phyloP scores from a whole-genome alignment of 139 green algal species.

The Haematococcus lacustris region DNA sequence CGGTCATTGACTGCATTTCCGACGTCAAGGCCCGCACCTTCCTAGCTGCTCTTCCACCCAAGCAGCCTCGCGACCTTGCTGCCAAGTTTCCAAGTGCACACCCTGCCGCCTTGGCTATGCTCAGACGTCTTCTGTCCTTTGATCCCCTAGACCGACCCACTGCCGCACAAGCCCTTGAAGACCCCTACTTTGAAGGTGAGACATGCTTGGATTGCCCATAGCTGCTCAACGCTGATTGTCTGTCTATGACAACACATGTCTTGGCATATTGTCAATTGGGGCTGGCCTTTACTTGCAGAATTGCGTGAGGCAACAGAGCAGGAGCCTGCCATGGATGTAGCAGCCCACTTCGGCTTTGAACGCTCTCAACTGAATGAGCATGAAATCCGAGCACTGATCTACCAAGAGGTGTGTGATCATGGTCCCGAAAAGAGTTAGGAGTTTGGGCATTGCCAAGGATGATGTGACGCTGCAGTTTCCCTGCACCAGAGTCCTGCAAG shows the following conservation, averaged over 20 bases:
- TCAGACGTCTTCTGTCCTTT: conserved; percentile 65
- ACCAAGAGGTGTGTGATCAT: conserved; percentile 21
- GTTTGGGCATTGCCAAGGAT: not conserved
- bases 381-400: conserved; percentile 28
- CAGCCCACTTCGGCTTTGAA: conserved; percentile 27
- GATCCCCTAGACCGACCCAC: conserved; percentile 66
- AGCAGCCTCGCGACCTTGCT: conserved; percentile 4
- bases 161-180: conserved; percentile 49
- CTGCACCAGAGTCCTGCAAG: not conserved
- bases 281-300: conserved; percentile 22
- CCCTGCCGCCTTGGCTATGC: conserved; percentile 31
- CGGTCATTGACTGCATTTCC: conserved; percentile 6
- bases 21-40: conserved; percentile 19
- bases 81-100: conserved; percentile 43
- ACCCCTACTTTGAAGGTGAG: conserved; percentile 60
- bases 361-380: conserved; percentile 10
- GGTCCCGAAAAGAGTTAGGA: too few relatives aligned
- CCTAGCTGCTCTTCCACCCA: conserved; percentile 15
- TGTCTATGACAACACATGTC: too few relatives aligned
- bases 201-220: too few relatives aligned
- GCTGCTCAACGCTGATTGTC: not conserved
- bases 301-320: conserved; percentile 10
- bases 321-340: not conserved
- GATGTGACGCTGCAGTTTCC: not conserved
- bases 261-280: too few relatives aligned